These are phyloP conservation scores for Trypanosoma scelopori DNA, from an alignment of 208 protist species.

Conservation along the genomic window DNA sequence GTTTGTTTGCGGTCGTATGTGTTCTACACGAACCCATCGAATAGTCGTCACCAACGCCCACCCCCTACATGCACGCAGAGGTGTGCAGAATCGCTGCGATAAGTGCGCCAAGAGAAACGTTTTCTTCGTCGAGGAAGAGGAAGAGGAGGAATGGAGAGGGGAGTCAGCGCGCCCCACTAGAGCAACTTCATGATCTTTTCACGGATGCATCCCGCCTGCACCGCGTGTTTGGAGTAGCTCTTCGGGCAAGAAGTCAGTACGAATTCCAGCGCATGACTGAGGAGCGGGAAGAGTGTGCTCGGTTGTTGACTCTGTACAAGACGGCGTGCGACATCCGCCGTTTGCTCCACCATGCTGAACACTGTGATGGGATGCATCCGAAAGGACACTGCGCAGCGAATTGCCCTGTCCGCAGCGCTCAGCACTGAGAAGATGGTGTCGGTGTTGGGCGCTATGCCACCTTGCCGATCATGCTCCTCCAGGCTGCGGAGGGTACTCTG, in stretches of 20 bases:
- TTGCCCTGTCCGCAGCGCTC: slow-evolving; percentile 40
- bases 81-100: too few relatives aligned
- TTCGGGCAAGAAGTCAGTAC: slow-evolving; percentile 24
- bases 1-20: too few relatives aligned
- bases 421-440: slow-evolving; percentile 25
- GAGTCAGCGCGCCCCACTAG: slow-evolving; percentile 18
- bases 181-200: slow-evolving; percentile 52
- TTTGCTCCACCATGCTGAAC: slow-evolving; percentile 52
- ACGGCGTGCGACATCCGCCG: slow-evolving; percentile 28
- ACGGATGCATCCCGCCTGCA: slow-evolving; percentile 31
- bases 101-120: background rate
- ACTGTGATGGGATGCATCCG: slow-evolving; percentile 51
- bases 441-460: background rate
- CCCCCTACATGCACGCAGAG: too few relatives aligned
- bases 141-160: too few relatives aligned
- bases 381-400: slow-evolving; percentile 42
- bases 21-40: too few relatives aligned
- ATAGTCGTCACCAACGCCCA: too few relatives aligned
- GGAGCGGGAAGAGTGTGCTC: slow-evolving; percentile 42
- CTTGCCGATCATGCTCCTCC: background rate
- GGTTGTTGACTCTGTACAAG: slow-evolving; percentile 13
- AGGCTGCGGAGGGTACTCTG: slow-evolving; percentile 20
- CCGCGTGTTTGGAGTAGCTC: slow-evolving; percentile 7
- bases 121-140: slow-evolving; percentile 6
- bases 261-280: slow-evolving; percentile 54